These are phyloP conservation scores for Plasmodium berghei DNA, from an alignment of 169 alveolate genomes.

Conservation along the genomic window DNA sequence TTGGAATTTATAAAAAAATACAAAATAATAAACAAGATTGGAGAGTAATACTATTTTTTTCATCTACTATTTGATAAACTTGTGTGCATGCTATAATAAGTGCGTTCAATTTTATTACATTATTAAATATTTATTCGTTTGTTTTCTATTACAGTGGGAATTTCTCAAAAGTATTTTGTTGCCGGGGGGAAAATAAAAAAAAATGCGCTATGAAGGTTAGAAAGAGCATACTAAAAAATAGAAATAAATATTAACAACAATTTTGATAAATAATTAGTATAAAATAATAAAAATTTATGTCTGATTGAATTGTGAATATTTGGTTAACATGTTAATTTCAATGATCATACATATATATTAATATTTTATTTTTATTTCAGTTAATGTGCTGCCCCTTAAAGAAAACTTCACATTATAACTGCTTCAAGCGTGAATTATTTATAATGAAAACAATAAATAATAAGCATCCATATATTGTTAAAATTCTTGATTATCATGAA, in stretches of 20 bases:
- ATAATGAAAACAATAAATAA: conserved; percentile 74
- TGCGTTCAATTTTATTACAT: not conserved
- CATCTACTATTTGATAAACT: too few relatives aligned
- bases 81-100: too few relatives aligned
- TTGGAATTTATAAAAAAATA: conserved; percentile 70
- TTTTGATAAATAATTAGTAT: not conserved
- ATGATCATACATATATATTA: too few relatives aligned
- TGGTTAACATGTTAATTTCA: not conserved
- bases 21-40: conserved; percentile 73
- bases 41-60: conserved; percentile 51
- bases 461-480: conserved; percentile 67
- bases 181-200: conserved; percentile 73
- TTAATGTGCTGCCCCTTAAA: conserved; percentile 71
- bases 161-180: conserved; percentile 71
- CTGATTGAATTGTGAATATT: not conserved
- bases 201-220: conserved; percentile 75
- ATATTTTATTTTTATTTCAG: conserved; percentile 11
- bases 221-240: not conserved
- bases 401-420: conserved; percentile 67
- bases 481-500: conserved; percentile 71
- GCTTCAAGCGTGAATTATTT: conserved; percentile 64
- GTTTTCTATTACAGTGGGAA: conserved; percentile 50
- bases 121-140: conserved; percentile 1
- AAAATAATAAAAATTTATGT: not conserved
- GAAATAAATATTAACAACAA: not conserved